Conservation (phyloP, 2,329 filamentous ascomycete genomes). For the Fusarium decemcellulare region DNA sequence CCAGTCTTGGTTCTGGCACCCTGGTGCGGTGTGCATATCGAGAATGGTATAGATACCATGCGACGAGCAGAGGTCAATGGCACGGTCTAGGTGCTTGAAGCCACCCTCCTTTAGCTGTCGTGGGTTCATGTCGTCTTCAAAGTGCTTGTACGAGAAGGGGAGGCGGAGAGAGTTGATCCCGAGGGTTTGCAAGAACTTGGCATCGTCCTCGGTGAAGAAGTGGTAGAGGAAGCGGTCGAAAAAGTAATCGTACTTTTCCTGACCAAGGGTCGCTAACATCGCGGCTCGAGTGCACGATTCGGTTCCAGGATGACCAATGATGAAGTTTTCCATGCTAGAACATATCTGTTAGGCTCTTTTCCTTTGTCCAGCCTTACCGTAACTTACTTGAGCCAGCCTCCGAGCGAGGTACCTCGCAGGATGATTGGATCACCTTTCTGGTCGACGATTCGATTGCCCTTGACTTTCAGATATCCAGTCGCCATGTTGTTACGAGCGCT, state of each 20-base stretch:
- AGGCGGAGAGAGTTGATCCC: neutral
- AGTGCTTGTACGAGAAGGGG: neutral
- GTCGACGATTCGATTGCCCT: neutral
- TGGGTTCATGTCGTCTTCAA: neutral
- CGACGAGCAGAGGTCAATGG: neutral
- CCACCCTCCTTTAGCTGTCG: neutral
- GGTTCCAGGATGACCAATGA: neutral
- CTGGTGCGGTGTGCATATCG: neutral
- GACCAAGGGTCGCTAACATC: neutral
- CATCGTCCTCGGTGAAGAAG: neutral
- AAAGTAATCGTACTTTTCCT: neutral
- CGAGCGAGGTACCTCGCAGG: neutral
- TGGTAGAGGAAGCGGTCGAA: neutral
- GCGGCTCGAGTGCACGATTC: neutral
- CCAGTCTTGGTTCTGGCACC: neutral
- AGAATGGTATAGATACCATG: neutral
- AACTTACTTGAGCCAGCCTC: neutral
- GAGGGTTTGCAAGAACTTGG: neutral
- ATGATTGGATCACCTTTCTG: neutral
- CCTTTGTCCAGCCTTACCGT: too few relatives aligned
- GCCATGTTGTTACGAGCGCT: too few relatives aligned
- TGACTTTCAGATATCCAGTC: neutral
- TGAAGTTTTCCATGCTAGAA: neutral
- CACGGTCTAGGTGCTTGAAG: neutral
- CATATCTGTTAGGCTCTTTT: rapidly evolving